phyloP scores from a whole-genome alignment of 106 monocot species.

The Iris macrosiphon region DNA sequence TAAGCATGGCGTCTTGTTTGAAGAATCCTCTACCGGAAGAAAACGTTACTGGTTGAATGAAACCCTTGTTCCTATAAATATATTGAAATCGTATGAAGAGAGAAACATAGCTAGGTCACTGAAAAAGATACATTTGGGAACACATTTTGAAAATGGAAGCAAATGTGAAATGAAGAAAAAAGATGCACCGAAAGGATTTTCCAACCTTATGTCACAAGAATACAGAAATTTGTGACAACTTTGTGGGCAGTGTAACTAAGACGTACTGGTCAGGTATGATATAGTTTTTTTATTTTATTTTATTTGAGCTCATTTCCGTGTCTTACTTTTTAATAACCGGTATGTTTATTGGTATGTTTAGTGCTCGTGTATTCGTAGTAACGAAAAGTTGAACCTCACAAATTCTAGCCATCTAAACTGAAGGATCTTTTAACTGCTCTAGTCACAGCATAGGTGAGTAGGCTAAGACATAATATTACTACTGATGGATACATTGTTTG shows the following conservation, averaged over 20 bases:
- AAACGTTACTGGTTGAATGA: slow-evolving; percentile 89
- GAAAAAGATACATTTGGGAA: slow-evolving; percentile 35
- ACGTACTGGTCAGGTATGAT: slow-evolving; percentile 65
- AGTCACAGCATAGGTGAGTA: too few species aligned
- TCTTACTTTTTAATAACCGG: too few species aligned
- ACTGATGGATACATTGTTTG: too few species aligned
- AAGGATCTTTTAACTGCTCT: too few species aligned
- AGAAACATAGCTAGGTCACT: slow-evolving; percentile 41
- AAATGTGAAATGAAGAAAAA: slow-evolving; percentile 30
- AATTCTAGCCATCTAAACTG: too few species aligned
- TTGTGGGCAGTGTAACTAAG: slow-evolving; percentile 68
- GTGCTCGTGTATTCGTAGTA: too few species aligned
- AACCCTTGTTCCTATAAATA: slow-evolving; percentile 60
- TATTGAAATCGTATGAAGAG: slow-evolving; percentile 75
- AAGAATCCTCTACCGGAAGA: slow-evolving; percentile 58
- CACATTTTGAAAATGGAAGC: too few species aligned
- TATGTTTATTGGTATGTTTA: too few species aligned
- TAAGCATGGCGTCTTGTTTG: slow-evolving; percentile 62
- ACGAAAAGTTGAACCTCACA: too few species aligned
- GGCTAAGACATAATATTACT: too few species aligned
- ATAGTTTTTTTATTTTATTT: neutral
- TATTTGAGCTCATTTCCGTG: neutral
- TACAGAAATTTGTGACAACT: slow-evolving; percentile 20
- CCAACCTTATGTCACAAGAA: slow-evolving; percentile 50
- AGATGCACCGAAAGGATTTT: slow-evolving; percentile 27